A percentile compares a stretch with the other conserved stretches of the same genome.
These are phyloP conservation scores for Carex sylvatica DNA, from an alignment of 202 grass and related monocot species.

Conservation along the genomic window DNA sequence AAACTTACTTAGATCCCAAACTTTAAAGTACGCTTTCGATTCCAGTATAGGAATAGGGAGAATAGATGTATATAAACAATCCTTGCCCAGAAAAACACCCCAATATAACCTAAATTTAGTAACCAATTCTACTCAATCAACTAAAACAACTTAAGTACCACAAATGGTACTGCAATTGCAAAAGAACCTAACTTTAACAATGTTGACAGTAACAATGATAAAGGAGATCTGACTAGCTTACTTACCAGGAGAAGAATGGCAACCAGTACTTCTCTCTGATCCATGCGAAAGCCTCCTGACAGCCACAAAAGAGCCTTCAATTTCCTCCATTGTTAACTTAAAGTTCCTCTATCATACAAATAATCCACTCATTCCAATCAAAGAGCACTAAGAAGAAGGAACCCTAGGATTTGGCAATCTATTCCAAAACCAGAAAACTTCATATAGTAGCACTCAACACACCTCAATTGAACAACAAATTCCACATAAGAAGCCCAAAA, in stretches of 20 bases:
- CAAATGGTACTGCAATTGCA: not conserved
- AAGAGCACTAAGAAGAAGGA: not conserved
- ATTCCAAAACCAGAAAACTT: not conserved
- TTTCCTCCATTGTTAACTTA: constrained; percentile 53
- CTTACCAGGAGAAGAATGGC: constrained; percentile 65
- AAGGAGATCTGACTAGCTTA: not conserved
- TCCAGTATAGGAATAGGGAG: not conserved
- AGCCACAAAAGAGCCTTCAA: constrained; percentile 69
- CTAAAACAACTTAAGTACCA: constrained; percentile 16
- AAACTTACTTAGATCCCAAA: constrained; percentile 2
- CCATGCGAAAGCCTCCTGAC: constrained; percentile 63
- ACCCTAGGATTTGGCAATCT: constrained; percentile 7
- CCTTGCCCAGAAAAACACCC: not conserved
- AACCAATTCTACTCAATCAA: not conserved
- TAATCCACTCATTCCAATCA: constrained; percentile 9
- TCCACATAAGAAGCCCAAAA: constrained; percentile 18
- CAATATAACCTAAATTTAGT: constrained; percentile 15
- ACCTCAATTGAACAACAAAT: constrained; percentile 39
- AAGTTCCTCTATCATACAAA: not conserved
- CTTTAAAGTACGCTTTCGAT: not conserved
- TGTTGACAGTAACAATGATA: not conserved
- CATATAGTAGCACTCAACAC: constrained; percentile 12
- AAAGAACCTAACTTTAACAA: not conserved
- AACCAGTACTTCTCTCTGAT: constrained; percentile 51
- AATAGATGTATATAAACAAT: not conserved